Percentiles rank a stretch among this genome's conserved stretches.
These are phyloP conservation scores for Boletus tylopilopsis DNA, from an alignment of 768 basidiomycete species.

Conservation along the genomic window DNA sequence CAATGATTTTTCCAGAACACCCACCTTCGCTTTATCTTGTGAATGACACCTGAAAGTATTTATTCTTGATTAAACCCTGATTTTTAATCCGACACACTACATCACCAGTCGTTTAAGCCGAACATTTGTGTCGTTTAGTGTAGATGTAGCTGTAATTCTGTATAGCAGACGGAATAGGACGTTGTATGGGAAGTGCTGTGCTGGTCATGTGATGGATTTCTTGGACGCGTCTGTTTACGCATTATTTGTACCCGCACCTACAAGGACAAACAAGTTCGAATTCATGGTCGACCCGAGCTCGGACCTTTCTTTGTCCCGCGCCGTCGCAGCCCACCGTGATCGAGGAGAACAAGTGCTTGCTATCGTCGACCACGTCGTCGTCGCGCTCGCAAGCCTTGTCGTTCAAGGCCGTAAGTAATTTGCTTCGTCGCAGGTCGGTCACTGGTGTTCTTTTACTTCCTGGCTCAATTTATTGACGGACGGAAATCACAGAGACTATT, in stretches of 20 bases:
- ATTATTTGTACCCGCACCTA: slow-evolving; percentile 26
- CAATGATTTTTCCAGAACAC: slow-evolving; percentile 21
- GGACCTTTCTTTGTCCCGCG: slow-evolving; percentile 15
- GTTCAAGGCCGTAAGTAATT: slow-evolving; percentile 26
- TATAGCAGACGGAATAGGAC: too few species aligned
- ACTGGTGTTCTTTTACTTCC: background rate
- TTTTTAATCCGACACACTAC: background rate
- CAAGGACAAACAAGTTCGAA: slow-evolving; percentile 34
- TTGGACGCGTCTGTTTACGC: slow-evolving; percentile 28
- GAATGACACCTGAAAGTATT: slow-evolving; percentile 7
- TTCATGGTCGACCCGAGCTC: slow-evolving; percentile 11
- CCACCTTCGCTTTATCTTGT: slow-evolving; percentile 29
- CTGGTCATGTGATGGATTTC: slow-evolving; percentile 24
- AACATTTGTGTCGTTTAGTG: background rate
- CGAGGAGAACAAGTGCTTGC: slow-evolving; percentile 19
- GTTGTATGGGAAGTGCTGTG: background rate
- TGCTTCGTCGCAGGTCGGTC: slow-evolving; percentile 23
- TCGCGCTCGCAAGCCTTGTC: slow-evolving; percentile 17
- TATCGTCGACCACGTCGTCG: slow-evolving; percentile 17
- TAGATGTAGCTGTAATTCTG: slow-evolving; percentile 8
- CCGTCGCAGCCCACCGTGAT: slow-evolving; percentile 17
- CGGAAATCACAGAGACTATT: slow-evolving; percentile 8
- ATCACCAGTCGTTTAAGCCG: background rate
- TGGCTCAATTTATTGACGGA: background rate
- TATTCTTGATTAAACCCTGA: background rate